Conservation (phyloP, 805 yeast genomes). For the Spathaspora passalidarum region DNA sequence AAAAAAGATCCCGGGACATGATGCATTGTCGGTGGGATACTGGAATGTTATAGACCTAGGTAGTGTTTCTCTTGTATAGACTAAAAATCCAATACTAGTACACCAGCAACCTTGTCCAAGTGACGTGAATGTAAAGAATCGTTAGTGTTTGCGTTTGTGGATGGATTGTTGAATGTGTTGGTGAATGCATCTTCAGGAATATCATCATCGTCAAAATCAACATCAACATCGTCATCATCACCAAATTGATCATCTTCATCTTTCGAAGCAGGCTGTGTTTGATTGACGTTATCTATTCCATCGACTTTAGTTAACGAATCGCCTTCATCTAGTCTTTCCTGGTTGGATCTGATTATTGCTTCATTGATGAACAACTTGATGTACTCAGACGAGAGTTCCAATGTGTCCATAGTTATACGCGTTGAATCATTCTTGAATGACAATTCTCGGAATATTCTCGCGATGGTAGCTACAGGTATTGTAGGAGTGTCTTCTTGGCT, state of each 20-base stretch:
- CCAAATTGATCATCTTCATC: constrained; percentile 16
- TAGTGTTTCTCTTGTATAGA: constrained; percentile 1
- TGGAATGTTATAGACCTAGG: constrained; percentile 14
- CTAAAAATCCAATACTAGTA: constrained; percentile 54
- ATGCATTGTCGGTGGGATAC: constrained; percentile 10
- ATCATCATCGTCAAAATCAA: constrained; percentile 14
- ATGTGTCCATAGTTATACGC: constrained; percentile 45
- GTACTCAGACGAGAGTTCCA: constrained; percentile 53
- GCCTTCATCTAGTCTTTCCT: constrained; percentile 39
- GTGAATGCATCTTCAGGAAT: constrained; percentile 18
- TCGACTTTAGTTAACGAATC: constrained; percentile 24
- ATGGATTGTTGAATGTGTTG: constrained; percentile 11
- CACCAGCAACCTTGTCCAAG: constrained; percentile 53
- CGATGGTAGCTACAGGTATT: constrained; percentile 34
- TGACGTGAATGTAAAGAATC: constrained; percentile 52
- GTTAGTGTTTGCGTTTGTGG: constrained; percentile 13
- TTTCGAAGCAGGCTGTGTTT: constrained; percentile 7
- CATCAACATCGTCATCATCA: constrained; percentile 14
- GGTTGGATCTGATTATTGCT: constrained; percentile 57
- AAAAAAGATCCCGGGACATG: not conserved
- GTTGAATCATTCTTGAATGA: constrained; percentile 47
- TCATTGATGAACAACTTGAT: constrained; percentile 55
- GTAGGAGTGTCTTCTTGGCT: not conserved
- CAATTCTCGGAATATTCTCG: constrained; percentile 49
- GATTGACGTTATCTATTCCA: constrained; percentile 28